Percentiles rank a stretch among this genome's conserved stretches.
Conservation (phyloP, 169 alveolate genomes). For the Plasmodium cynomolgi region DNA sequence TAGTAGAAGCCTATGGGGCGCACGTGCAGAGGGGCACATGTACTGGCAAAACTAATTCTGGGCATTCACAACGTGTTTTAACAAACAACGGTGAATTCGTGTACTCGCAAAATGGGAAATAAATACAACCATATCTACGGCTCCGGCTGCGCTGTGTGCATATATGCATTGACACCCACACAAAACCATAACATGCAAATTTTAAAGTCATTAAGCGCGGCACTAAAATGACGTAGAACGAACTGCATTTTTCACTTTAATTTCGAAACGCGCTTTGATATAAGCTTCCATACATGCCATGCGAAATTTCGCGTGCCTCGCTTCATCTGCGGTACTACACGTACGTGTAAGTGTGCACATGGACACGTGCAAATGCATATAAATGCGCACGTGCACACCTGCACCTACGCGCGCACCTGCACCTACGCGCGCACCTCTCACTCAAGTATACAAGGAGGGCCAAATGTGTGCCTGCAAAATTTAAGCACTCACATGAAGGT, state of each 20-base stretch:
- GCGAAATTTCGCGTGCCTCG: not conserved
- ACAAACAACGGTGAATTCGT: conserved; percentile 55
- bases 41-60: not conserved
- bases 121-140: not conserved
- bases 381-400: not conserved
- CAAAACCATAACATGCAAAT: conserved; percentile 17
- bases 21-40: not conserved
- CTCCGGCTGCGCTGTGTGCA: not conserved
- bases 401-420: not conserved
- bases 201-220: not conserved
- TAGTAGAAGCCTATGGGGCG: not conserved
- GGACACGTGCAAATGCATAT: not conserved
- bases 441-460: not conserved
- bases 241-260: not conserved
- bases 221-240: conserved; percentile 15
- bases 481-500: conserved; percentile 1
- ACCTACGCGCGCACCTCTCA: not conserved
- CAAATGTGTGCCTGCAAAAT: conserved; percentile 11
- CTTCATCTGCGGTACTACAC: not conserved
- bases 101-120: not conserved
- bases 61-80: conserved; percentile 13
- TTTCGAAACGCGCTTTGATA: conserved; percentile 8
- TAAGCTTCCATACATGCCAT: not conserved
- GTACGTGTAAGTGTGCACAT: not conserved
- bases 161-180: not conserved